These are phyloP conservation scores for Candida sojae DNA, from an alignment of 1,139 yeast genomes.

Conservation along the genomic window DNA sequence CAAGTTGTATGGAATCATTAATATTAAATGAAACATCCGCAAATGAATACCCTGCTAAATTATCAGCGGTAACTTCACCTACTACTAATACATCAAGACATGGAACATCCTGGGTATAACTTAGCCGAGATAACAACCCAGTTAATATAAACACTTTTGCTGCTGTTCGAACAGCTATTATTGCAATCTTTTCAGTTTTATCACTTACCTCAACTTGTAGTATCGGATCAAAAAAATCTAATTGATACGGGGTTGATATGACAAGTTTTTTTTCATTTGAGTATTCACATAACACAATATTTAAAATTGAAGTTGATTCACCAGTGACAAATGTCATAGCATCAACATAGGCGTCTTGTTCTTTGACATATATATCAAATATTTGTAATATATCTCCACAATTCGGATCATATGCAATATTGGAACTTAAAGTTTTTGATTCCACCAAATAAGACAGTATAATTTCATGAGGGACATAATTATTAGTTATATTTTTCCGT, in stretches of 20 bases:
- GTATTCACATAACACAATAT: constrained; percentile 22
- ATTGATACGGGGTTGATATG: constrained; percentile 22
- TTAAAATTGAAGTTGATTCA: constrained; percentile 27
- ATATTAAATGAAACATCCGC: constrained; percentile 52
- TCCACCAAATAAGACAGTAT: constrained; percentile 25
- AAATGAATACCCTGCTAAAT: constrained; percentile 33
- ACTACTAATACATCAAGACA: constrained; percentile 20
- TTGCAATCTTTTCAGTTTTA: constrained; percentile 17
- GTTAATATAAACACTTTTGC: constrained; percentile 25
- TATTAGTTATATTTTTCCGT: neutral
- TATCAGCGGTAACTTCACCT: constrained; percentile 22
- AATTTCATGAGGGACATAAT: constrained; percentile 26
- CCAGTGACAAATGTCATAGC: constrained; percentile 40
- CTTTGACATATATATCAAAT: constrained; percentile 20
- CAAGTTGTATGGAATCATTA: constrained; percentile 36
- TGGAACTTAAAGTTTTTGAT: constrained; percentile 25
- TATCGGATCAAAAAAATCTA: constrained; percentile 35
- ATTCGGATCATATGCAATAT: constrained; percentile 41
- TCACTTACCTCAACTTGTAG: constrained; percentile 36
- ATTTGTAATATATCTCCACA: constrained; percentile 23
- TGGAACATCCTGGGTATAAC: constrained; percentile 1
- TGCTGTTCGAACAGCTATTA: constrained; percentile 29
- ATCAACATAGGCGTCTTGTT: constrained; percentile 12
- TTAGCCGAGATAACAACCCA: neutral
- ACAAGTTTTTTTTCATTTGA: constrained; percentile 12